Evolutionary conservation across 257 asterid genomes (phyloP).

Genomic region (Catharanthus roseus): DNA sequence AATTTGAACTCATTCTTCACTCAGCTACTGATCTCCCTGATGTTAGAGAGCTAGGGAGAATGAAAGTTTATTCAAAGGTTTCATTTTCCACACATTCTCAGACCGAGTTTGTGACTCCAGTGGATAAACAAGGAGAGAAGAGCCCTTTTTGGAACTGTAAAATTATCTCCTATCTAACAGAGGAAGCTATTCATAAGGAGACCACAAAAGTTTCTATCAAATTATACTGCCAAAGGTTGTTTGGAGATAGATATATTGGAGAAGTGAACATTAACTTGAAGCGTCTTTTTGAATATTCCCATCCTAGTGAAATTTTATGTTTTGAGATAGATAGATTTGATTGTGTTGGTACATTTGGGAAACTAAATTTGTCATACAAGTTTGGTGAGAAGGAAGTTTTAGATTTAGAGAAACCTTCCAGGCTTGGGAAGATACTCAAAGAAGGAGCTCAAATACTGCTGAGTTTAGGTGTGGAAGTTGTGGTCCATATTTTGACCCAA

Average conservation of each 20-base stretch:
- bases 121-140: slow-evolving; percentile 1
- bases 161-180: neutral
- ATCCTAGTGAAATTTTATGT: neutral
- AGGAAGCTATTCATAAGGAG: neutral
- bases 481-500: neutral
- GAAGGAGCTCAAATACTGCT: neutral
- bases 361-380: neutral
- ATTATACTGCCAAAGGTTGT: neutral
- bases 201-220: neutral
- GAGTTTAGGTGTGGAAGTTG: neutral
- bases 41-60: neutral
- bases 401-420: neutral
- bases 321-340: neutral
- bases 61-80: slow-evolving; percentile 8
- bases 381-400: neutral
- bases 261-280: slow-evolving; percentile 12
- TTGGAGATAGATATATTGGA: slow-evolving; percentile 9
- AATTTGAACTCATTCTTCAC: slow-evolving; percentile 15
- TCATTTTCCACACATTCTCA: neutral
- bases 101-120: neutral
- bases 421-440: neutral
- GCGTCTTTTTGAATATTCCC: neutral
- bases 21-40: slow-evolving; percentile 4
- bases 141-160: slow-evolving; percentile 9
- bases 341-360: neutral